These are phyloP conservation scores for Phragmites australis DNA, from an alignment of 176 grass and related monocot genomes.

Conservation along the genomic window DNA sequence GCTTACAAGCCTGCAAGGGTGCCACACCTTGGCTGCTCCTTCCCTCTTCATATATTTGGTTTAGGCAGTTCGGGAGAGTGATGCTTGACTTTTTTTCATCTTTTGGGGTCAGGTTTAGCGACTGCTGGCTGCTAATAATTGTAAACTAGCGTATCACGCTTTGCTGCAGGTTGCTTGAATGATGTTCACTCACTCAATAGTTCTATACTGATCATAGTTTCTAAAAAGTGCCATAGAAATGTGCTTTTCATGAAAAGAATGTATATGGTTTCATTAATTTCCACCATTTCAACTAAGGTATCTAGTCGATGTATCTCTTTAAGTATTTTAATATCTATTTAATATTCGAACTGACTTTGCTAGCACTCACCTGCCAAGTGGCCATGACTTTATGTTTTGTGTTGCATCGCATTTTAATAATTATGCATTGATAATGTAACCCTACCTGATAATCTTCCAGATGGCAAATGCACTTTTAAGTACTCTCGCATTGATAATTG, in stretches of 20 bases:
- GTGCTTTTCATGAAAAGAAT: neutral
- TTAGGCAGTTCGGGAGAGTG: neutral
- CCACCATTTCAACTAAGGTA: neutral
- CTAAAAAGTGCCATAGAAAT: neutral
- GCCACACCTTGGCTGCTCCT: neutral
- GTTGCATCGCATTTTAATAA: neutral
- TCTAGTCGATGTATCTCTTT: neutral
- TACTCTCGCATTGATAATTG: neutral
- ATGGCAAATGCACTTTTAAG: neutral
- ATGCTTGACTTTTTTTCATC: neutral
- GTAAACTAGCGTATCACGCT: neutral
- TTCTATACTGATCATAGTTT: neutral
- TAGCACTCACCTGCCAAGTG: neutral
- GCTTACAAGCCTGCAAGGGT: no score
- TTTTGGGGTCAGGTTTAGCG: neutral
- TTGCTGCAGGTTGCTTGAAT: neutral
- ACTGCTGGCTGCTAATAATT: neutral
- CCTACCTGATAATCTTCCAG: neutral
- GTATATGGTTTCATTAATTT: neutral
- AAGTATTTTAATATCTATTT: neutral
- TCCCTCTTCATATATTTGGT: neutral
- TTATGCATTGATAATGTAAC: neutral
- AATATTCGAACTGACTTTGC: neutral
- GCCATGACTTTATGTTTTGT: neutral
- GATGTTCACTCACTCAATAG: neutral